These are phyloP conservation scores for Paulownia fortunei DNA, from an alignment of 257 asterid species.

Conservation along the genomic window DNA sequence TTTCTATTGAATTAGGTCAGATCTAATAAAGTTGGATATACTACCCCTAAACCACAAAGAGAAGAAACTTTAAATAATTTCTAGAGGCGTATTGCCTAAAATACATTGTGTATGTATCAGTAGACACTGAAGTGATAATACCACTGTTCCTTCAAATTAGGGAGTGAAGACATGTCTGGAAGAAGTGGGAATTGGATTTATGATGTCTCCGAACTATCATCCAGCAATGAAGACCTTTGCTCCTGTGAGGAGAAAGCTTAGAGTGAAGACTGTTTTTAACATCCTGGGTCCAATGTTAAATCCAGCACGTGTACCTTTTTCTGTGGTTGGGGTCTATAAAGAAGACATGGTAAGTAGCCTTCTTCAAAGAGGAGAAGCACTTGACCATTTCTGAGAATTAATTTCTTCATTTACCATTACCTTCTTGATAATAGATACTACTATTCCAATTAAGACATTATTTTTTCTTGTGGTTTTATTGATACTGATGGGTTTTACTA, in stretches of 20 bases:
- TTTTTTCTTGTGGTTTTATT: too few species aligned
- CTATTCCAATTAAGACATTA: not conserved
- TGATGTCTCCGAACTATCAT: constrained; percentile 90
- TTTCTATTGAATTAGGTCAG: not conserved
- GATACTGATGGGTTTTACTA: too few species aligned
- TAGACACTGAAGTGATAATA: not conserved
- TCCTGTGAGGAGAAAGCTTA: constrained; percentile 79
- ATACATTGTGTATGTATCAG: not conserved
- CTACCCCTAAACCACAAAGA: too few species aligned
- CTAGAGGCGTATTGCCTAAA: not conserved
- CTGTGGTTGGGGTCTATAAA: constrained; percentile 81
- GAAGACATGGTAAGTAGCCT: constrained; percentile 58
- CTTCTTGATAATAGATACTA: not conserved
- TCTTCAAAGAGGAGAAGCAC: not conserved
- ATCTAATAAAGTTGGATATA: too few species aligned
- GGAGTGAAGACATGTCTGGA: constrained; percentile 62
- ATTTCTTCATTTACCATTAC: not conserved
- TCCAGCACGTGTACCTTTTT: constrained; percentile 79
- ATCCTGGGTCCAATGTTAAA: constrained; percentile 84
- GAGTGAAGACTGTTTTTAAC: constrained; percentile 80
- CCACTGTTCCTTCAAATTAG: constrained; percentile 38
- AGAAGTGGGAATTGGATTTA: constrained; percentile 83
- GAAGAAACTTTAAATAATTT: too few species aligned
- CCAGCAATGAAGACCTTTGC: constrained; percentile 84
- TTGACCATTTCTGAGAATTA: not conserved